These are phyloP conservation scores for Coemansia sp. DNA, from an alignment of 192 early-diverging fungal genomes.

Conservation along the genomic window DNA sequence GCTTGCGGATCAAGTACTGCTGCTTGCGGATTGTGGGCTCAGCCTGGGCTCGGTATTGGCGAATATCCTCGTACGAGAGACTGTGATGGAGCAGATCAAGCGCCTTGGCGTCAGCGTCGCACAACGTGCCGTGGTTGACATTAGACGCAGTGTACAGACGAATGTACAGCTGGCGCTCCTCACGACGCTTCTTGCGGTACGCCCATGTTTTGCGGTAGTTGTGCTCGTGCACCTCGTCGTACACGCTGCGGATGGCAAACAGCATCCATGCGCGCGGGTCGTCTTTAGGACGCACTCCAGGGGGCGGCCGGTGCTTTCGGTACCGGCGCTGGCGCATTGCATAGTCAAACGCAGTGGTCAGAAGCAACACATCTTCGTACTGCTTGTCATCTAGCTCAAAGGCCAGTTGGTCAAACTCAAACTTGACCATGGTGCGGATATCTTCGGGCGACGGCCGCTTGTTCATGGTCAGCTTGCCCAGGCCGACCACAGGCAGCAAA, in stretches of 20 bases:
- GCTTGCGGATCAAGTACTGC: slow-evolving; percentile 60
- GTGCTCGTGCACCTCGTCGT: slow-evolving; percentile 84
- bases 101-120: slow-evolving; percentile 45
- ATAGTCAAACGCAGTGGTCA: slow-evolving; percentile 81
- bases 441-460: slow-evolving; percentile 60
- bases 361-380: slow-evolving; percentile 74
- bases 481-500: slow-evolving; percentile 87
- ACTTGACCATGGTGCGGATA: slow-evolving; percentile 62
- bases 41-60: slow-evolving; percentile 78
- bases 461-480: slow-evolving; percentile 75
- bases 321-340: slow-evolving; percentile 81
- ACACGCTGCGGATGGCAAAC: slow-evolving; percentile 73
- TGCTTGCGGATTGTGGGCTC: slow-evolving; percentile 71
- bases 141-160: slow-evolving; percentile 67
- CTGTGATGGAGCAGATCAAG: slow-evolving; percentile 71
- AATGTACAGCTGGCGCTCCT: slow-evolving; percentile 77
- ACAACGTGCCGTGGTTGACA: slow-evolving; percentile 41
- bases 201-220: slow-evolving; percentile 83
- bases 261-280: slow-evolving; percentile 84
- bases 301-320: slow-evolving; percentile 80
- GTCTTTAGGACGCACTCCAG: slow-evolving; percentile 73
- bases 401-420: slow-evolving; percentile 89
- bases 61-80: slow-evolving; percentile 86
- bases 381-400: slow-evolving; percentile 91
- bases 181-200: slow-evolving; percentile 75